Evolutionary conservation across 257 asterid species (phyloP).

Genomic region (Nicotiana tomentosiformis): DNA sequence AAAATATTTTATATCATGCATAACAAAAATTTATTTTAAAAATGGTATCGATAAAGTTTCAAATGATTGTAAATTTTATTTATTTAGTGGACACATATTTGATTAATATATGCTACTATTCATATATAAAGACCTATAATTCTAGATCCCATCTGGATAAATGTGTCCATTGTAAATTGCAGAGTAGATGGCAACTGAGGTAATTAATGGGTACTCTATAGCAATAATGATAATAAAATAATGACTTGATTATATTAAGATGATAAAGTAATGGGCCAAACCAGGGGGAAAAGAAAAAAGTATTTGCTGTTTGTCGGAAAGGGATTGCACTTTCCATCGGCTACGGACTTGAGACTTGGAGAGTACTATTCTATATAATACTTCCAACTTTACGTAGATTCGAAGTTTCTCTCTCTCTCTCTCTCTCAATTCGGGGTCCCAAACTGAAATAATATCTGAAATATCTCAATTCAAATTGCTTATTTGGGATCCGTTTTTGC

Average conservation of each 20-base stretch:
- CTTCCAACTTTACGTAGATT: background rate
- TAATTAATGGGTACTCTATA: background rate
- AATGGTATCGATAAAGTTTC: too few species aligned
- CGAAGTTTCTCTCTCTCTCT: background rate
- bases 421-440: background rate
- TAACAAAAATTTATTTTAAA: too few species aligned
- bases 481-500: background rate
- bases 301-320: background rate
- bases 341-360: background rate
- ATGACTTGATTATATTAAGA: background rate
- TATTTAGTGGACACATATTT: too few species aligned
- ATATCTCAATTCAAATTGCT: background rate
- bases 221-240: background rate
- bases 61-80: too few species aligned
- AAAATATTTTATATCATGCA: background rate
- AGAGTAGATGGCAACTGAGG: background rate
- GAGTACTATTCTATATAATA: too few species aligned
- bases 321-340: background rate
- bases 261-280: background rate
- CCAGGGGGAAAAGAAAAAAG: background rate
- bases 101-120: too few species aligned
- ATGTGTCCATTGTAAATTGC: background rate
- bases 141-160: background rate
- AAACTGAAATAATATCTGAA: background rate
- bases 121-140: background rate